These are phyloP conservation scores for Bimuria novae-zelandiae DNA, from an alignment of 2,329 filamentous ascomycete species.

Conservation along the genomic window DNA sequence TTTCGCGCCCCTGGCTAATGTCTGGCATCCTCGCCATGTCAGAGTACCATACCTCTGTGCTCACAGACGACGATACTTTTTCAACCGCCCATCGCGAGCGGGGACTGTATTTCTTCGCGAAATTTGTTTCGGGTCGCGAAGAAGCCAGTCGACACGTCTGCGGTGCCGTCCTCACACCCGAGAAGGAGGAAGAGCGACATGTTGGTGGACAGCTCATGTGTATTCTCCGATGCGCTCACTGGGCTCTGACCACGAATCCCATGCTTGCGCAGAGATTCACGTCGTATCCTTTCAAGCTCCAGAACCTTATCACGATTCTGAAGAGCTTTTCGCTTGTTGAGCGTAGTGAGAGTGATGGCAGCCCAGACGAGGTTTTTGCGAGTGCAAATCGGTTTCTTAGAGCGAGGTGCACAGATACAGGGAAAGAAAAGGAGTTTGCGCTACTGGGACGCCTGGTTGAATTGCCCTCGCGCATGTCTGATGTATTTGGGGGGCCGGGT, in stretches of 20 bases:
- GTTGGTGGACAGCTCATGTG: constrained; percentile 17
- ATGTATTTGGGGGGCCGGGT: constrained; percentile 21
- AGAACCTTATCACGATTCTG: constrained; percentile 14
- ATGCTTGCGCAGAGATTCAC: neutral
- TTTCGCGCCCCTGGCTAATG: constrained; percentile 30
- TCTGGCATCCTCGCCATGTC: constrained; percentile 31
- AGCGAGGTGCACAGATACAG: neutral
- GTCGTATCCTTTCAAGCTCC: neutral
- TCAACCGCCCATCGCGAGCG: constrained; percentile 9
- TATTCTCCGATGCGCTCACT: constrained; percentile 17
- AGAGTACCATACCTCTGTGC: constrained; percentile 22
- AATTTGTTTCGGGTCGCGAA: constrained; percentile 14
- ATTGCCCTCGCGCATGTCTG: constrained; percentile 23
- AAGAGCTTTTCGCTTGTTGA: constrained; percentile 9
- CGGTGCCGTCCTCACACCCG: neutral
- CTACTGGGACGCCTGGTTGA: constrained; percentile 16
- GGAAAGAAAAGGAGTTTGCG: constrained; percentile 1
- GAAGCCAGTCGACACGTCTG: constrained; percentile 3
- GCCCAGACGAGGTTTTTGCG: constrained; percentile 10
- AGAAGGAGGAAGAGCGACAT: constrained; percentile 10
- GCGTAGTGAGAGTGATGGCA: neutral
- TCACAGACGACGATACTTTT: constrained; percentile 10
- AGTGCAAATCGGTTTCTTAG: constrained; percentile 10
- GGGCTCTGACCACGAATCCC: constrained; percentile 10
- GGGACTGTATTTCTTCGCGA: constrained; percentile 6